Evolutionary conservation across 371 early-diverging fungal species (phyloP).

Genomic region (Smittium culicis): DNA sequence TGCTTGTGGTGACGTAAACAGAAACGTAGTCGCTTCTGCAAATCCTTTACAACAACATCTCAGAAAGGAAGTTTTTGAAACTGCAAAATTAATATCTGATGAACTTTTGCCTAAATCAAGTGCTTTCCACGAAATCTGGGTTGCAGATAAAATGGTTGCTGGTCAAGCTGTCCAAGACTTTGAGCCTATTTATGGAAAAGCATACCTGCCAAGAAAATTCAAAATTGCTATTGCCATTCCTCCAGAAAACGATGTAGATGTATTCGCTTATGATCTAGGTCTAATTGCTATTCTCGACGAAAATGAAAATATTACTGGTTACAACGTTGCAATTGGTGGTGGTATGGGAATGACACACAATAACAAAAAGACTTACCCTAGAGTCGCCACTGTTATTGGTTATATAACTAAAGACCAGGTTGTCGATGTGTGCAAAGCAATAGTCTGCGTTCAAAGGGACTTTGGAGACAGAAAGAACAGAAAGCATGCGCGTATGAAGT

Average conservation of each 20-base stretch:
- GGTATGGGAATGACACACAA: conserved; percentile 96
- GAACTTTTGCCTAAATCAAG: conserved; percentile 70
- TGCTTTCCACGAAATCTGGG: conserved; percentile 92
- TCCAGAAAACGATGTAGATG: conserved; percentile 89
- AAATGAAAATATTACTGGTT: conserved; percentile 60
- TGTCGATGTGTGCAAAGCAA: conserved; percentile 64
- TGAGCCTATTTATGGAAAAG: conserved; percentile 82
- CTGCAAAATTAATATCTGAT: conserved; percentile 49
- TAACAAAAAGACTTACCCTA: conserved; percentile 89
- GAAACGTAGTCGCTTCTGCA: conserved; percentile 84
- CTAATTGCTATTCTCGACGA: conserved; percentile 75
- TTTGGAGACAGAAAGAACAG: conserved; percentile 89
- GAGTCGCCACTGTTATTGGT: conserved; percentile 61
- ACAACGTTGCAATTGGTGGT: conserved; percentile 87
- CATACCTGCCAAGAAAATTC: conserved; percentile 88
- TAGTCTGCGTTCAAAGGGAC: conserved; percentile 83
- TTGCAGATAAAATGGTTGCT: conserved; percentile 74
- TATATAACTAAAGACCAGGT: conserved; percentile 65
- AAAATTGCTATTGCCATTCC: conserved; percentile 89
- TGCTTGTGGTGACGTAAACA: conserved; percentile 93
- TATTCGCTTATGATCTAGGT: conserved; percentile 86
- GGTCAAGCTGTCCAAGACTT: conserved; percentile 58
- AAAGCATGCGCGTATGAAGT: conserved; percentile 92
- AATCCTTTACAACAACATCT: conserved; percentile 63
- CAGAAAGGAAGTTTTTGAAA: conserved; percentile 59